phyloP scores from a whole-genome alignment of 192 early-diverging fungal genomes.

The Pilaira anomala region DNA sequence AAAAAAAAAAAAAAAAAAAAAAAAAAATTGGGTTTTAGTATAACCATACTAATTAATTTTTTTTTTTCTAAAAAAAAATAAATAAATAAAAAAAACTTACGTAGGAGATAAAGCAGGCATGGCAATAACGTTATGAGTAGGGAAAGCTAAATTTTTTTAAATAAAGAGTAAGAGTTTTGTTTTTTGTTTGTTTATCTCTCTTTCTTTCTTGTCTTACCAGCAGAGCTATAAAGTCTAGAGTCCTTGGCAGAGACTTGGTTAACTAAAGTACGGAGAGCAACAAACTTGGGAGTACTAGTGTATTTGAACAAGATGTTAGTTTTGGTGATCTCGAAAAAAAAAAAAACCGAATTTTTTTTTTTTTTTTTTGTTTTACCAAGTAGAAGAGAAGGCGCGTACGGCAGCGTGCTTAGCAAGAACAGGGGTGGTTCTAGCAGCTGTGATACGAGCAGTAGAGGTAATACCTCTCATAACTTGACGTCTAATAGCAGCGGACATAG shows the following conservation, averaged over 20 bases:
- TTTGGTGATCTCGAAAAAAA: constrained; percentile 2
- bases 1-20: background rate
- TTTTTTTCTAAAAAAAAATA: background rate
- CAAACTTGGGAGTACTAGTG: constrained; percentile 30
- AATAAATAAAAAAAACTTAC: constrained; percentile 18
- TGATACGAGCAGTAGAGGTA: constrained; percentile 25
- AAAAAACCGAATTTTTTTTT: constrained; percentile 1
- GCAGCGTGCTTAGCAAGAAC: constrained; percentile 31
- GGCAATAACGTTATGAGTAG: constrained; percentile 78
- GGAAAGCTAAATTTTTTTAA: constrained; percentile 71
- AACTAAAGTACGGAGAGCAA: constrained; percentile 41
- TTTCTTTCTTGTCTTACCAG: constrained; percentile 40
- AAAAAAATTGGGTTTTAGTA: background rate
- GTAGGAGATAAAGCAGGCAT: constrained; percentile 99
- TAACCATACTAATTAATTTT: background rate
- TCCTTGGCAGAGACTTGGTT: constrained; percentile 38
- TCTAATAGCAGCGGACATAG: constrained; percentile 33
- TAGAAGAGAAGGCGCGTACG: constrained; percentile 42
- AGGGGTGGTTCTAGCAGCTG: constrained; percentile 27
- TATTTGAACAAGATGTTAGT: too few relatives aligned
- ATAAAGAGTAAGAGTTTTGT: too few relatives aligned
- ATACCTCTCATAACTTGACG: constrained; percentile 31
- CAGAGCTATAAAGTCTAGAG: constrained; percentile 50
- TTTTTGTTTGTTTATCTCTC: constrained; percentile 19
- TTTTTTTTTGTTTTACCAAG: constrained; percentile 27